phyloP scores from a whole-genome alignment of 1,139 yeast genomes.

The Candida tetrigidarum region DNA sequence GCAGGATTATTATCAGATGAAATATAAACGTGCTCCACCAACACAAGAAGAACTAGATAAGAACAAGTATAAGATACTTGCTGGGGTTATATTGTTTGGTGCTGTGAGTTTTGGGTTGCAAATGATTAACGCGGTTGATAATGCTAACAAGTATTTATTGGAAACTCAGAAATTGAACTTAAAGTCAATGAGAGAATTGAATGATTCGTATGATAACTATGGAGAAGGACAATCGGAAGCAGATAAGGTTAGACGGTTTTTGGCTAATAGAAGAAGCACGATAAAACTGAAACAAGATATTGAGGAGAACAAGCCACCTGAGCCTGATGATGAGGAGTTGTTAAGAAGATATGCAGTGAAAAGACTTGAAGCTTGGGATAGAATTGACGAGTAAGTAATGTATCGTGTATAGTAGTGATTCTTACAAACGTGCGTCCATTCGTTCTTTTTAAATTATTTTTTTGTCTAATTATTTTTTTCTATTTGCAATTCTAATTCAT shows the following conservation, averaged over 20 bases:
- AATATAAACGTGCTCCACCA: constrained; percentile 40
- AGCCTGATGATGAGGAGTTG: constrained; percentile 32
- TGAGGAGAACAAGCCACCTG: constrained; percentile 21
- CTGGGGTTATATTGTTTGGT: constrained; percentile 45
- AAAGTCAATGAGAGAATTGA: constrained; percentile 49
- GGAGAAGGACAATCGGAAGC: constrained; percentile 42
- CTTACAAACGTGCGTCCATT: no score
- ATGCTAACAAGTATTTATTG: constrained; percentile 33
- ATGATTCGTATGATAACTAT: constrained; percentile 53
- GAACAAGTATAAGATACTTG: constrained; percentile 50
- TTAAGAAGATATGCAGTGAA: constrained; percentile 38
- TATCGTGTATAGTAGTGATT: no score
- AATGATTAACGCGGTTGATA: constrained; percentile 45
- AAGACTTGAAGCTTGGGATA: constrained; percentile 26
- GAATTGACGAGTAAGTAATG: constrained; percentile 6
- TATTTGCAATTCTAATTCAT: no score
- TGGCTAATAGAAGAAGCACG: constrained; percentile 58
- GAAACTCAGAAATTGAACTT: constrained; percentile 43
- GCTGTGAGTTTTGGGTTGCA: constrained; percentile 48
- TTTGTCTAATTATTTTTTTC: no score
- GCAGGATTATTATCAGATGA: constrained; percentile 64
- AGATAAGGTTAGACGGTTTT: constrained; percentile 56
- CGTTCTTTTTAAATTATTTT: not conserved
- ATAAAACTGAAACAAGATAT: constrained; percentile 24
- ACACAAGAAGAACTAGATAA: constrained; percentile 47